These are phyloP conservation scores for Lentinula novae-zelandiae DNA, from an alignment of 1,284 basidiomycete species.

Conservation along the genomic window DNA sequence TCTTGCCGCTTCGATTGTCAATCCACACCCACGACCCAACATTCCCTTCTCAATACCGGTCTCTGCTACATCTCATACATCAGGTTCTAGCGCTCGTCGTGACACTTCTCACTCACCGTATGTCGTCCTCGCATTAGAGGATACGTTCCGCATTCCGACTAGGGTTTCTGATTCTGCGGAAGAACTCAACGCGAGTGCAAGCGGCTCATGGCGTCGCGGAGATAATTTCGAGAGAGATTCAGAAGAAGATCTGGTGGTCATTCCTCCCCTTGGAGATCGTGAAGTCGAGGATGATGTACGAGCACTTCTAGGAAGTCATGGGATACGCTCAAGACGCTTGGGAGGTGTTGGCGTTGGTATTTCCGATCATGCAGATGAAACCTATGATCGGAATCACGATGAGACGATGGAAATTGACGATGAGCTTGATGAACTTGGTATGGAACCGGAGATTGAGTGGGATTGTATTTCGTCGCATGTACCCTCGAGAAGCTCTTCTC, in stretches of 20 bases:
- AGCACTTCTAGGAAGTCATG: slow-evolving; percentile 48
- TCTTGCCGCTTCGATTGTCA: slow-evolving; percentile 2
- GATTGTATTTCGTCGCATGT: slow-evolving; percentile 25
- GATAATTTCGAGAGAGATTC: not conserved
- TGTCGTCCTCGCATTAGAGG: slow-evolving; percentile 49
- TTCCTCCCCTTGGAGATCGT: slow-evolving; percentile 55
- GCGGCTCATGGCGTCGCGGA: not conserved
- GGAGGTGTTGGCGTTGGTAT: not conserved
- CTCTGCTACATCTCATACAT: slow-evolving; percentile 19
- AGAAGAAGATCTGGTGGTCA: slow-evolving; percentile 42
- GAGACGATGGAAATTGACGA: slow-evolving; percentile 27
- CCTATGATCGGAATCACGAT: slow-evolving; percentile 26
- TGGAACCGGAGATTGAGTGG: slow-evolving; percentile 17
- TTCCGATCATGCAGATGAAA: slow-evolving; percentile 20
- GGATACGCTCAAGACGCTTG: slow-evolving; percentile 25
- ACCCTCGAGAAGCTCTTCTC: slow-evolving; percentile 24
- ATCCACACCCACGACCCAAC: not conserved
- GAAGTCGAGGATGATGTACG: slow-evolving; percentile 59
- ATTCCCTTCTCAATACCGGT: slow-evolving; percentile 7
- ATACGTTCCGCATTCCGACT: slow-evolving; percentile 48
- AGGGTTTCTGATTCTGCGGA: not conserved
- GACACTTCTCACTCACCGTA: slow-evolving; percentile 25
- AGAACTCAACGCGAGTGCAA: not conserved
- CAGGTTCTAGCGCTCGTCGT: slow-evolving; percentile 15
- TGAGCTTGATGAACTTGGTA: slow-evolving; percentile 24